A percentile compares a stretch with the other conserved stretches of the same genome.
phyloP scores from a whole-genome alignment of 1,284 basidiomycete genomes.

The Boletellus sp. region DNA sequence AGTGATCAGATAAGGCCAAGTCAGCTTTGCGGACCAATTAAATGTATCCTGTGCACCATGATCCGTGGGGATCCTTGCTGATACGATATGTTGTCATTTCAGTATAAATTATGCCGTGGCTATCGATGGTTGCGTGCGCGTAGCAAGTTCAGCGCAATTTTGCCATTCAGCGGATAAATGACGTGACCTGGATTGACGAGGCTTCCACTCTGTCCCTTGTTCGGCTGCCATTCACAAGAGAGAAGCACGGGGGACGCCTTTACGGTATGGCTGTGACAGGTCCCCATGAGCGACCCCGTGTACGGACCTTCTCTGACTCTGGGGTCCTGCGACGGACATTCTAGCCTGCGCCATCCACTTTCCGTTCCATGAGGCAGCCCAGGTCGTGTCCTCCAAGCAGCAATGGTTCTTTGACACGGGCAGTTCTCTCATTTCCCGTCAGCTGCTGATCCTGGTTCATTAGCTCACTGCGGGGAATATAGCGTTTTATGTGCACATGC shows the following conservation, averaged over 20 bases:
- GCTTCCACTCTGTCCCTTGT: not conserved
- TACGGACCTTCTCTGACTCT: constrained; percentile 3
- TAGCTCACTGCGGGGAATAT: constrained; percentile 28
- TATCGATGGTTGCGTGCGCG: no score
- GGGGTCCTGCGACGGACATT: not conserved
- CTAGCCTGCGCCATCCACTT: no score
- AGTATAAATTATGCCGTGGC: constrained; percentile 5
- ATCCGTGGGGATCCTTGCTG: constrained; percentile 7
- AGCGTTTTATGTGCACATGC: constrained; percentile 13
- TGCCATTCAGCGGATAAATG: constrained; percentile 11
- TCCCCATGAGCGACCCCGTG: constrained; percentile 9
- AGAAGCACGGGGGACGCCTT: not conserved
- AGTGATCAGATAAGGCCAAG: not conserved
- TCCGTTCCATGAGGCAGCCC: no score
- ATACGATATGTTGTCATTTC: constrained; percentile 1
- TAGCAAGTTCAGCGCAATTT: not conserved
- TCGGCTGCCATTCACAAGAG: constrained; percentile 1
- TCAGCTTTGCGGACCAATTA: not conserved
- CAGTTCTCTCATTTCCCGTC: not conserved
- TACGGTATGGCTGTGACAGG: constrained; percentile 12
- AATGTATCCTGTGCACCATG: not conserved
- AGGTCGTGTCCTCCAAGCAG: constrained; percentile 1
- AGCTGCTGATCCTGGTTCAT: constrained; percentile 18
- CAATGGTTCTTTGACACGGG: not conserved
- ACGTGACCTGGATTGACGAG: constrained; percentile 4